Base-by-base conservation (phyloP, 2,329 filamentous ascomycete genomes). In the Helotiales sp. region DNA sequence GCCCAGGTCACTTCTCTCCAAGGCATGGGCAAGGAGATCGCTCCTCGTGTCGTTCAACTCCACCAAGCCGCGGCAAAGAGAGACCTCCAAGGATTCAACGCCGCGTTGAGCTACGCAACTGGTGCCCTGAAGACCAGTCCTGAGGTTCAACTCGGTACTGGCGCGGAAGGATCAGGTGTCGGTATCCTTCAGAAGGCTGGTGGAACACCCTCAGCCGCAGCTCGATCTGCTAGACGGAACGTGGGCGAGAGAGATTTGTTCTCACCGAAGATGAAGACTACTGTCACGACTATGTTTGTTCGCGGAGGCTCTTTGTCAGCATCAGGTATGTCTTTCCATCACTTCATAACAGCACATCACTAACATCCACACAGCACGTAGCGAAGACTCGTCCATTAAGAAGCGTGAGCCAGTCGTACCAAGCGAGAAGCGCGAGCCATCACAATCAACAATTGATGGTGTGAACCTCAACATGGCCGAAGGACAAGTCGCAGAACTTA, bases 21-120 rank as follows among this genome's bases (percentile, higher is more conserved):
- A 70, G 82, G 82, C 32, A 80, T 84, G 77, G 82, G 82, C 72
- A 84, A 84, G 77, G 80, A 82, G 70, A 83, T 84, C 70, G 79
- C 80, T 26, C 82, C 82, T 26, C 81, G 82, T 20, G 63, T 72
- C 30, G 62, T 68, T 17, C 30, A 66, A 11, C 55, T 72, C 8
- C 71, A 74, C 40, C 71, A 72, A 61, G 71, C 70, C 52, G 58
- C 58, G 26, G 17, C 24, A 1, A 80, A 80, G 71, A 78, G 80
- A 67, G 80, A 81, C 67, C 72, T 79, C 22, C 69, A 74, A 47
- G 79, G 80, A 55, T 82, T 82, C 68, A 79, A 81, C 70, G 78
- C 79, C 7, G 80, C 80, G 11, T 73, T 82, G 26, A 78, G 73
- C 17, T 82, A 73, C 66, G 80, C 80, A 49, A 77, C 81, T 69